A percentile compares a stretch with the other conserved stretches of the same genome.
These are phyloP conservation scores for Trametes coccinea DNA, from an alignment of 768 basidiomycete genomes.

Conservation along the genomic window DNA sequence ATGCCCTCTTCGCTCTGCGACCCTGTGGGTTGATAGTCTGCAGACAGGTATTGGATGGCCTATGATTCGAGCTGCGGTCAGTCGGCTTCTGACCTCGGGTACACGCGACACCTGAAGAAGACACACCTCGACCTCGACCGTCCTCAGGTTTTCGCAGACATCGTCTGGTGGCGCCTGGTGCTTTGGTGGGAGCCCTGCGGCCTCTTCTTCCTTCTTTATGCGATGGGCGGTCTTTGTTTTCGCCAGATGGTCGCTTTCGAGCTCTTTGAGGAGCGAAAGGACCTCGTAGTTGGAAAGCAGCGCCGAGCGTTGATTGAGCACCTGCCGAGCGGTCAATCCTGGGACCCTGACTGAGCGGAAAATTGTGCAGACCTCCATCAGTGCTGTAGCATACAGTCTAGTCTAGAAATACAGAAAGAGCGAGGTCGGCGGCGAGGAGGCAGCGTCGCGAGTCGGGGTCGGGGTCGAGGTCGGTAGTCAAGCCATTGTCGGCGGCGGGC, in stretches of 20 bases:
- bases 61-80: conserved; percentile 35
- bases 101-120: not conserved
- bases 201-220: conserved; percentile 77
- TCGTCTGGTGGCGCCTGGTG: conserved; percentile 44
- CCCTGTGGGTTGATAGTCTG: conserved; percentile 67
- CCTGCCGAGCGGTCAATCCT: conserved; percentile 39
- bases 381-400: conserved; percentile 13
- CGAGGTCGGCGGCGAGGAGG: not conserved
- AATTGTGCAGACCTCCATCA: conserved; percentile 30
- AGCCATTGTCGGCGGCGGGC: conserved; percentile 17
- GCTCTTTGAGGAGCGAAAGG: conserved; percentile 69
- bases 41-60: conserved; percentile 85
- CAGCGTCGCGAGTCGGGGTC: not conserved
- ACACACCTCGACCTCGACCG: conserved; percentile 80
- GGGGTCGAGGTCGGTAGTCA: conserved; percentile 17
- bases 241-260: conserved; percentile 71
- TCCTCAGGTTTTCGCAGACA: conserved; percentile 78
- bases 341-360: not conserved
- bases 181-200: conserved; percentile 39
- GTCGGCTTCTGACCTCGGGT: conserved; percentile 5
- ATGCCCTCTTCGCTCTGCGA: conserved; percentile 68
- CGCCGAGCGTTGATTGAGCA: conserved; percentile 70
- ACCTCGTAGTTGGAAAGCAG: conserved; percentile 91
- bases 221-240: conserved; percentile 69
- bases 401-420: conserved; percentile 15